Evolutionary conservation across 495 filamentous ascomycete species (phyloP), one percentile per base, ranked within the genome.

Genomic region (Penicillium coffeae): DNA sequence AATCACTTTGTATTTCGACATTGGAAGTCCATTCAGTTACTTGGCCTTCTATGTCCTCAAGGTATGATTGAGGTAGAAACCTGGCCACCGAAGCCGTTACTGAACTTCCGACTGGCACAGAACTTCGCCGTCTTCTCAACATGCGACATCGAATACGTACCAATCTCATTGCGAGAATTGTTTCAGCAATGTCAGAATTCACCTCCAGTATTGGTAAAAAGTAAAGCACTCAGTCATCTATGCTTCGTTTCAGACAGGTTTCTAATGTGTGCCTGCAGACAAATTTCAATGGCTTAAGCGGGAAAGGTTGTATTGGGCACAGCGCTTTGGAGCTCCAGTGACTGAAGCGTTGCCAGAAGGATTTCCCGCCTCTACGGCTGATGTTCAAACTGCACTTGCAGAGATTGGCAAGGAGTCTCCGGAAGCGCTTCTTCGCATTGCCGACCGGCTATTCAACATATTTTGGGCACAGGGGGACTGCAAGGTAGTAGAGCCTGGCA

Each of bases 1-100:
- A 8, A 54, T 58, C 25, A 55, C 51, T 10, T 36, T 57, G 3
- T 62, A 53, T 38, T 58, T 55, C 37, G 58, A 58, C 49, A 49
- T 62, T 48, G 47, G 45, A n/a, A 58, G 58, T 21, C 58, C 58
- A 3, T 62, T 58, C 38, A 58, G 51, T 41, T 55, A 50, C 16
- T 53, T 58, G 34, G 58, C 48, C 3, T 58, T 62, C 34, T 46
- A 62, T 27, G 38, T 48, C 9, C 35, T 58, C 8, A 54, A 21
- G 21, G 54, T 53, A 38, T 39, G 45, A 27, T 13, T 8, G 10
- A 3, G 16, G 1, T 40, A 18, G 32, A 15, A 15, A 12, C 3
- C 8, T 18, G 4, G 18, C 20, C 3, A 19, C 5, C 1, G 9
- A 3, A 1, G 8, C 12, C 20, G 25, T 38, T 3, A 32, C n/a